phyloP scores from a whole-genome alignment of 306 rosid species.

The Cucumis sativus region DNA sequence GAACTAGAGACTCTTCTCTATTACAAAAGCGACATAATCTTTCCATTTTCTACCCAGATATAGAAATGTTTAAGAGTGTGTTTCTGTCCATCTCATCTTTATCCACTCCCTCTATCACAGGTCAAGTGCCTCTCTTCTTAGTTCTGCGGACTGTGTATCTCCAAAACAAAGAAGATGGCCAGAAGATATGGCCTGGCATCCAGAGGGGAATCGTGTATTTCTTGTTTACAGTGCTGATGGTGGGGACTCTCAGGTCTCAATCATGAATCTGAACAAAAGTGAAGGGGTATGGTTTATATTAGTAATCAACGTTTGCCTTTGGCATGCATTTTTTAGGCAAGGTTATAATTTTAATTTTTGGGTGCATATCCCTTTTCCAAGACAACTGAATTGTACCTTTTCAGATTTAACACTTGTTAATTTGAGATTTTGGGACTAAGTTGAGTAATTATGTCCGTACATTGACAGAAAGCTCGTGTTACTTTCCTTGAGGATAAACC shows the following conservation, averaged over 20 bases:
- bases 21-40: not conserved
- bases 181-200: slow-evolving; percentile 90
- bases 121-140: slow-evolving; percentile 66
- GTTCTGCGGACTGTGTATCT: slow-evolving; percentile 53
- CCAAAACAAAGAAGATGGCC: slow-evolving; percentile 84
- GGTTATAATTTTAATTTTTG: not conserved
- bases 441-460: not conserved
- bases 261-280: slow-evolving; percentile 45
- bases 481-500: slow-evolving; percentile 74
- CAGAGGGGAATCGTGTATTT: slow-evolving; percentile 61
- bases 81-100: not conserved
- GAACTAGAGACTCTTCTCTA: not conserved
- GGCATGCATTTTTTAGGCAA: not conserved
- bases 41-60: not conserved
- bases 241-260: slow-evolving; percentile 77
- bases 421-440: not conserved
- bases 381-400: not conserved
- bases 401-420: not conserved
- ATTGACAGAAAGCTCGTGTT: slow-evolving; percentile 57
- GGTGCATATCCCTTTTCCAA: not conserved
- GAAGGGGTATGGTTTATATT: slow-evolving; percentile 43
- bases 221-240: slow-evolving; percentile 76
- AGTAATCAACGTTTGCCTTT: not conserved
- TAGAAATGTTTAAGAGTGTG: not conserved
- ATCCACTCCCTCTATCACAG: slow-evolving; percentile 28